Evolutionary conservation across 208 protist genomes (phyloP), one percentile per base, ranked within the genome.

Genomic region (Trypanosoma theileri): DNA sequence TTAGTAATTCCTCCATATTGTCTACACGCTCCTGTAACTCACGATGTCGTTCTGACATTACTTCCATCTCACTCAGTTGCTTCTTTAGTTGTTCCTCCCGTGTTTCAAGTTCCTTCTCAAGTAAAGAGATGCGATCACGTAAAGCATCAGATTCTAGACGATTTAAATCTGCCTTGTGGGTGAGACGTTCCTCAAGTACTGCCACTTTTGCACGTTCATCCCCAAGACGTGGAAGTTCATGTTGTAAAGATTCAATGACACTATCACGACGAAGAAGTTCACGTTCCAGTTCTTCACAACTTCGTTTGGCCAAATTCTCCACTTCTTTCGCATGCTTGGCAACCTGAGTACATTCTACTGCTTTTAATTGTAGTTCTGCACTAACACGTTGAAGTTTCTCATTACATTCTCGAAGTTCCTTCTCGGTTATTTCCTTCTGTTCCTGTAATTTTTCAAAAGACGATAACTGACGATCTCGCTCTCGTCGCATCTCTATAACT

Each of bases 301-400:
- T 86, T 24, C 67, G 59, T 31, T 77, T 71, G 26, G 84, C 81
- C n/a, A 86, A 66, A 53, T 58, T 61, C 69, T 92, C 86, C 45
- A 85, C 82, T 40, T 88, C 81, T 54, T 71, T 75, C 4, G 86
- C 84, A 69, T 88, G 86, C 31, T 73, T 57, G 16, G 71, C 51
- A 4, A 84, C 69, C 8, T 79, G 77, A 13, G 55, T 40, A 26
- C 74, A 88, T 50, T 89, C 86, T 0, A 61, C 71, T 1, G 69
- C 55, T n/a, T 82, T 84, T 55, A 75, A 64, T 24, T 73, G 64
- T 40, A 75, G 51, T 44, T 66, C 75, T 35, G 41, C 73, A 44
- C 69, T 28, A 2, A 81, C 55, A 13, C 66, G 71, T 54, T 56
- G 24, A 40, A 79, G 9, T 48, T 85, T 81, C 6, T 75, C 81